These are phyloP conservation scores for Cadophora gregata DNA, from an alignment of 2,329 filamentous ascomycete genomes.

Conservation along the genomic window DNA sequence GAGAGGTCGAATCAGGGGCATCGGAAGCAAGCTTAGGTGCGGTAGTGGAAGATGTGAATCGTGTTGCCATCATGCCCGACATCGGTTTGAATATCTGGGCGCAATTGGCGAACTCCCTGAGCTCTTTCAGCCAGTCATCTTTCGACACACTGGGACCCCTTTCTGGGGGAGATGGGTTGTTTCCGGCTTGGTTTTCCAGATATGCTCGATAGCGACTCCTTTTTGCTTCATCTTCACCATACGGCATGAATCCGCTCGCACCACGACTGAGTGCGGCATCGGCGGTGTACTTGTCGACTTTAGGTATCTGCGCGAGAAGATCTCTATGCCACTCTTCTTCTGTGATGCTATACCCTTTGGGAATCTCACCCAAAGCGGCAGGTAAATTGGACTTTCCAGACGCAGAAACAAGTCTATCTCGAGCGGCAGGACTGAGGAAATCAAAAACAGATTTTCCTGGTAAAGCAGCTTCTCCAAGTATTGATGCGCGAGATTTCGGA, in stretches of 20 bases:
- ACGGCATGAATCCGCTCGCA: constrained; percentile 75
- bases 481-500: constrained; percentile 74
- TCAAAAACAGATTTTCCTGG: constrained; percentile 97
- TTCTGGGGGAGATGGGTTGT: constrained; percentile 62
- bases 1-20: constrained; percentile 44
- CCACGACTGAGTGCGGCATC: constrained; percentile 72
- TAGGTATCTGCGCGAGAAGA: constrained; percentile 64
- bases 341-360: constrained; percentile 65
- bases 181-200: constrained; percentile 76
- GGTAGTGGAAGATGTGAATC: constrained; percentile 79
- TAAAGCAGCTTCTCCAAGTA: constrained; percentile 80
- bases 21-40: constrained; percentile 49
- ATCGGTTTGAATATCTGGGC: constrained; percentile 89
- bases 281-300: constrained; percentile 70
- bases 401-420: constrained; percentile 76
- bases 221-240: constrained; percentile 82
- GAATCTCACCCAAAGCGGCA: constrained; percentile 75
- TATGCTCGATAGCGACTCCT: constrained; percentile 81
- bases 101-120: constrained; percentile 74
- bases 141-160: constrained; percentile 52
- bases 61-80: constrained; percentile 88
- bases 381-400: constrained; percentile 82
- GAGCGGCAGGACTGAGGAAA: constrained; percentile 79
- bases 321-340: constrained; percentile 67
- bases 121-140: constrained; percentile 81